Evolutionary conservation across 148 eudicot genomes (phyloP).

Genomic region (Spergularia marina): DNA sequence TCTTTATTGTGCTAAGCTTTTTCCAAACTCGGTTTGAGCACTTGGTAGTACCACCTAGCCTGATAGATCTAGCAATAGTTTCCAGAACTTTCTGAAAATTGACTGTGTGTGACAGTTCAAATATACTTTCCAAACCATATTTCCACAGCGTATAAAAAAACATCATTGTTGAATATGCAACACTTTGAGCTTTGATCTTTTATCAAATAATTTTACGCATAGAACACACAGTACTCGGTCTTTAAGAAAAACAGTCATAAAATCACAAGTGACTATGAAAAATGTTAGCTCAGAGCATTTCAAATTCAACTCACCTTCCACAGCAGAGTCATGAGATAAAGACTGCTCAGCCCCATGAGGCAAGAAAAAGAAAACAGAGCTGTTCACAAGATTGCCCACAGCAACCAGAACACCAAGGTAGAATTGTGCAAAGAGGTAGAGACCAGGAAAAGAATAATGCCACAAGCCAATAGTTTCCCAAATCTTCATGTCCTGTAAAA

Average conservation of each 20-base stretch:
- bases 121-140: no score
- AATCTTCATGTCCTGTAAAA: constrained; percentile 68
- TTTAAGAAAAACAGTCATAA: background rate
- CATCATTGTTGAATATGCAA: background rate
- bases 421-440: constrained; percentile 79
- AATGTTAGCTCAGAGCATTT: background rate
- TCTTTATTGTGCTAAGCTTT: no score
- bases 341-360: constrained; percentile 51
- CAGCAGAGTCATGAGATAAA: constrained; percentile 38
- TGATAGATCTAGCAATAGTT: no score
- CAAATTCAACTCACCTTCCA: constrained; percentile 51
- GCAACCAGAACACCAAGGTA: constrained; percentile 84
- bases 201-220: background rate
- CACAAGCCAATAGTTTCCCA: constrained; percentile 92
- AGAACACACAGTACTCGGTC: background rate
- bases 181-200: background rate
- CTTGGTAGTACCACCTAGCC: no score
- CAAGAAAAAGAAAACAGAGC: constrained; percentile 67
- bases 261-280: background rate
- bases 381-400: constrained; percentile 82
- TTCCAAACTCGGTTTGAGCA: no score
- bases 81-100: no score
- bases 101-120: no score
- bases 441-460: constrained; percentile 86
- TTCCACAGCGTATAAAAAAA: background rate